These are phyloP conservation scores for Wallacemonas sp. DNA, from an alignment of 208 protist genomes.

Conservation along the genomic window DNA sequence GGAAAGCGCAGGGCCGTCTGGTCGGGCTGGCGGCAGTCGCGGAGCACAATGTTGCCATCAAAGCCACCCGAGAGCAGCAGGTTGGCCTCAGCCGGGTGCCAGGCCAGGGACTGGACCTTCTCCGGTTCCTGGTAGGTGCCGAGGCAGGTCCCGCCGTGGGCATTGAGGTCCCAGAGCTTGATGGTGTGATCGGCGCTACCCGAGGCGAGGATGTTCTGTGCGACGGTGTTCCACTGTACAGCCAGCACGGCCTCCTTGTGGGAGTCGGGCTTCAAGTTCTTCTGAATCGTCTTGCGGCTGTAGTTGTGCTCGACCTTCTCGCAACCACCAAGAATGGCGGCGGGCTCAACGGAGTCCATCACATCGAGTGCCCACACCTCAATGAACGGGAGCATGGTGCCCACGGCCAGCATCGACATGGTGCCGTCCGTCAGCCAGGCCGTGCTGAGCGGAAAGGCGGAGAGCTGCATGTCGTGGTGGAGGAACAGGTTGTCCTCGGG, in stretches of 20 bases:
- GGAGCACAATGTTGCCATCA: slow-evolving; percentile 68
- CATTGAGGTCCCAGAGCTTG: slow-evolving; percentile 96
- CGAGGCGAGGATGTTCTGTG: slow-evolving; percentile 93
- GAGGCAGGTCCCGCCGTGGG: slow-evolving; percentile 63
- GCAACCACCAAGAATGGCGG: slow-evolving; percentile 88
- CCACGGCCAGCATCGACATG: slow-evolving; percentile 95
- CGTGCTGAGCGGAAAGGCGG: slow-evolving; percentile 93
- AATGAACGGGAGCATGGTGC: slow-evolving; percentile 96
- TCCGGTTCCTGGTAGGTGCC: slow-evolving; percentile 91
- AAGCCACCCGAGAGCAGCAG: slow-evolving; percentile 89
- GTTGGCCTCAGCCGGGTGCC: slow-evolving; percentile 85
- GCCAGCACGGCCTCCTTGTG: slow-evolving; percentile 96
- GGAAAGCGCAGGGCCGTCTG: slow-evolving; percentile 60
- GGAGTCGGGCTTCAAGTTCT: slow-evolving; percentile 60
- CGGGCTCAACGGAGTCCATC: slow-evolving; percentile 94
- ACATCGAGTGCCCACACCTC: slow-evolving; percentile 98
- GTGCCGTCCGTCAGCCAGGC: slow-evolving; percentile 93
- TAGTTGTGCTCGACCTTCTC: slow-evolving; percentile 76
- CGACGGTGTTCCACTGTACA: slow-evolving; percentile 93
- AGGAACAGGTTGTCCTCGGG: slow-evolving; percentile 95
- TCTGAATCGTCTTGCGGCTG: slow-evolving; percentile 57
- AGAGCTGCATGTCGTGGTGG: slow-evolving; percentile 96
- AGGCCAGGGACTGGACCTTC: slow-evolving; percentile 92
- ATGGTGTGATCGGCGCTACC: slow-evolving; percentile 95
- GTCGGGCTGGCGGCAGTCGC: slow-evolving; percentile 79